Evolutionary conservation across 345 rosid species (phyloP).

Genomic region (Barbarea vulgaris): DNA sequence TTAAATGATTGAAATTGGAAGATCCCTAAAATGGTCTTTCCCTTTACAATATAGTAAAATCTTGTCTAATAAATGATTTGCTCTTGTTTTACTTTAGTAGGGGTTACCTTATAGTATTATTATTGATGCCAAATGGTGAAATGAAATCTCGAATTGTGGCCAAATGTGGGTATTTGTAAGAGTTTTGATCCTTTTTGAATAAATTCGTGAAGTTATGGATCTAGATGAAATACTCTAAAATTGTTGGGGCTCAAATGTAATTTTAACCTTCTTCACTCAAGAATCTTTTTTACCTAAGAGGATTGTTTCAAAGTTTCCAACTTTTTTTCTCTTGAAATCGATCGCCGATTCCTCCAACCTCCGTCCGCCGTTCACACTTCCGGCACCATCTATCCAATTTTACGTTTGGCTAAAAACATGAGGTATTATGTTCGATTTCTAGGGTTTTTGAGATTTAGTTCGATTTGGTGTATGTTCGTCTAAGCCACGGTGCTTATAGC

Average conservation of each 20-base stretch:
- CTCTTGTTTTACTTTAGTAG: not conserved
- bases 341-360: slow-evolving; percentile 3
- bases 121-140: not conserved
- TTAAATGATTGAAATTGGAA: not conserved
- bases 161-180: not conserved
- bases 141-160: not conserved
- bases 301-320: slow-evolving; percentile 6
- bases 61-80: not conserved
- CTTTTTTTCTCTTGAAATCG: not conserved
- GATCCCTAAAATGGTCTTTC: not conserved
- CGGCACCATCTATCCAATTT: not conserved
- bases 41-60: not conserved
- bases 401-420: slow-evolving; percentile 17
- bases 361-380: not conserved
- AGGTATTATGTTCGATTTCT: slow-evolving; percentile 29
- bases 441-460: not conserved
- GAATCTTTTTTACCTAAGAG: not conserved
- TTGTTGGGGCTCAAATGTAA: slow-evolving; percentile 19
- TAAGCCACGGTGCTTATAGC: not conserved
- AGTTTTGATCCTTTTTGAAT: not conserved
- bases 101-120: not conserved
- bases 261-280: slow-evolving; percentile 16
- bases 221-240: not conserved
- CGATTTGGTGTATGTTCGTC: slow-evolving; percentile 12
- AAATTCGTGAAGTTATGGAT: not conserved